Conservation (phyloP, 306 rosid genomes). For the Delonix regia region DNA sequence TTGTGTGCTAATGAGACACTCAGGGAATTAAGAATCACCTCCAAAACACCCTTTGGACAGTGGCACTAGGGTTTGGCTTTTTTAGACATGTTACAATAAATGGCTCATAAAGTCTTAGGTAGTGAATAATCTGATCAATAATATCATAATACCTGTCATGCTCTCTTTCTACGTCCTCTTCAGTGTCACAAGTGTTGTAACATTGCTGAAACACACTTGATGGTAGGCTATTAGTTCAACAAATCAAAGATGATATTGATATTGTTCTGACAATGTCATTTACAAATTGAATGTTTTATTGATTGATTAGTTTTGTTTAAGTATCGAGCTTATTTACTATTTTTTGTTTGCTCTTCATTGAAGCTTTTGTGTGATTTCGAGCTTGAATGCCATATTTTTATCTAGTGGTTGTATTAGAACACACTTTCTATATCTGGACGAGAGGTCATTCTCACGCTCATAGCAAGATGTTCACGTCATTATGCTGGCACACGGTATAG, state of each 20-base stretch:
- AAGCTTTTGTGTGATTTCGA: slow-evolving; percentile 11
- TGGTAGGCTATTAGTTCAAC: not conserved
- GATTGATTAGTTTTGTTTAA: slow-evolving; percentile 21
- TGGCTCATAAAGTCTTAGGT: not conserved
- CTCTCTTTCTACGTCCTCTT: not conserved
- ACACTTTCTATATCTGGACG: slow-evolving; percentile 64
- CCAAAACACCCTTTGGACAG: no score
- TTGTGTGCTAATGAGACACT: slow-evolving; percentile 57
- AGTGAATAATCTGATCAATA: slow-evolving; percentile 3
- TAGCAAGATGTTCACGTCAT: slow-evolving; percentile 96
- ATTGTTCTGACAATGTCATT: not conserved
- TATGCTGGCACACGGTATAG: slow-evolving; percentile 95
- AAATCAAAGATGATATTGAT: slow-evolving; percentile 8
- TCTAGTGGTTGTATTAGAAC: slow-evolving; percentile 54
- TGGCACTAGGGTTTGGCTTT: slow-evolving; percentile 90
- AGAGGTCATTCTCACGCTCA: slow-evolving; percentile 73
- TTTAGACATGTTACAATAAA: slow-evolving; percentile 77
- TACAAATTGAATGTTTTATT: not conserved
- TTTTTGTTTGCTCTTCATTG: slow-evolving; percentile 22
- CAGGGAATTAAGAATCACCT: no score
- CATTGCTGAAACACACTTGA: slow-evolving; percentile 1
- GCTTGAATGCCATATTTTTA: slow-evolving; percentile 27
- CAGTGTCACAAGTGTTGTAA: not conserved
- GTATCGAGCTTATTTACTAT: not conserved
- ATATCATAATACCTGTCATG: not conserved